Evolutionary conservation across 1,284 basidiomycete genomes (phyloP), one percentile per base, ranked within the genome.

Genomic region (Ustilago vetiveriae): DNA sequence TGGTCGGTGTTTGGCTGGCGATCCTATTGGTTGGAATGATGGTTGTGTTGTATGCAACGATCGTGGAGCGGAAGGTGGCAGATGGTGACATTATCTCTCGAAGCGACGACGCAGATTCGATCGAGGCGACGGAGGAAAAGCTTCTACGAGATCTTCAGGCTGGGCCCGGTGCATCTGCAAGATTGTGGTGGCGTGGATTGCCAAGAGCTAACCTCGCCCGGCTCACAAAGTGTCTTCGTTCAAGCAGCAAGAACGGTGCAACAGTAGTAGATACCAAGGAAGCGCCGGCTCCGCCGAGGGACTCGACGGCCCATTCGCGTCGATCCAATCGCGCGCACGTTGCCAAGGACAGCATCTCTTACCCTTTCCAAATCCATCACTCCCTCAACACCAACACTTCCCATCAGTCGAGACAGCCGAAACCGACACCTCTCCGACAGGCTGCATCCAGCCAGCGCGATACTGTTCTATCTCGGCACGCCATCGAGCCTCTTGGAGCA

Each of bases 1-100:
- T 96, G 83, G 85, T 95, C 55, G 89, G 84, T 0, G 83, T 95
- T 1, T 97, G 92, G 90, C 86, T 82, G 16, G 40, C 91, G 27
- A 90, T 93, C 38, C 86, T 92, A 16, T 65, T 92, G 58, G 89
- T 92, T 85, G 92, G 85, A 2, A 71, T 90, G 27, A 70, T 81
- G 43, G 84, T 90, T 65, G 84, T 91, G 44, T 83, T 87, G 59
- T 91, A 55, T 37, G 67, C 66, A 3, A 47, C 37, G 9, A 3
- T 53, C 13, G 38, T 13, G 6, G 66, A 69, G 23, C 7, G 38
- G 5, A 36, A 42, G 3, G 10, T 3, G 11, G 21, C 30, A 4
- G n/a, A 35, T 11, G 30, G 22, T 6, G 22, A 27, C 11, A n/a
- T n/a, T n/a, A n/a, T n/a, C n/a, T n/a, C n/a, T n/a, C n/a, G 32